These are phyloP conservation scores for Suillus weaverae DNA, from an alignment of 768 basidiomycete species.

Conservation along the genomic window DNA sequence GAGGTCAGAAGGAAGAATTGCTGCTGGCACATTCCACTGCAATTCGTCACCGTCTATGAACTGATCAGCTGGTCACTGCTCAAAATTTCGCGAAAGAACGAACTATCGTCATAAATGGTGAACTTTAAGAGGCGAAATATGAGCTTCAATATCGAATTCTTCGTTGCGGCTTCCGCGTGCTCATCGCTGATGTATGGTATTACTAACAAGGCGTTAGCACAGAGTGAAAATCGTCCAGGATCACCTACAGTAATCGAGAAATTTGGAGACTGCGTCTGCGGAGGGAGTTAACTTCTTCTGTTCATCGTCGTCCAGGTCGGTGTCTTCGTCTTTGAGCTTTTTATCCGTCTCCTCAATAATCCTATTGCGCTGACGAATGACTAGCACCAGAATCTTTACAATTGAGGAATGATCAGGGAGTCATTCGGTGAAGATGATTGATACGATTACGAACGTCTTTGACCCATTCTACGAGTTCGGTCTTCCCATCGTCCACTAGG, in stretches of 20 bases:
- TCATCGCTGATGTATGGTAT: constrained; percentile 78
- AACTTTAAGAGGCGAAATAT: constrained; percentile 82
- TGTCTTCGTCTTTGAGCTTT: constrained; percentile 37
- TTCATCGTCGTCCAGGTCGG: constrained; percentile 32
- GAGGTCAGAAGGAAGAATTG: constrained; percentile 66
- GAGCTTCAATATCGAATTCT: constrained; percentile 78
- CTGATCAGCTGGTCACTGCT: constrained; percentile 8
- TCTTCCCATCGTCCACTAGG: constrained; percentile 65
- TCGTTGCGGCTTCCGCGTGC: constrained; percentile 73
- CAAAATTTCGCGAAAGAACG: constrained; percentile 16
- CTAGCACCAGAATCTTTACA: constrained; percentile 58
- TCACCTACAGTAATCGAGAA: constrained; percentile 73
- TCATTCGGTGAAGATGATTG: constrained; percentile 12
- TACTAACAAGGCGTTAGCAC: constrained; percentile 43
- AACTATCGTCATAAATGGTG: constrained; percentile 65
- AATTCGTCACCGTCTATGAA: constrained; percentile 62
- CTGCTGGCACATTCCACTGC: constrained; percentile 83
- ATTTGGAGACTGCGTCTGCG: constrained; percentile 64
- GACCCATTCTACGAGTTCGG: constrained; percentile 73
- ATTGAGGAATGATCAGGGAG: constrained; percentile 15
- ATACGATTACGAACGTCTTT: constrained; percentile 62
- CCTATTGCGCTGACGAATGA: constrained; percentile 56
- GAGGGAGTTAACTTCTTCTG: constrained; percentile 47
- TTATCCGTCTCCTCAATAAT: constrained; percentile 64
- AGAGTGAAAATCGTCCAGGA: background rate